phyloP scores from a whole-genome alignment of 805 yeast species.

The Yamadazyma olivae region DNA sequence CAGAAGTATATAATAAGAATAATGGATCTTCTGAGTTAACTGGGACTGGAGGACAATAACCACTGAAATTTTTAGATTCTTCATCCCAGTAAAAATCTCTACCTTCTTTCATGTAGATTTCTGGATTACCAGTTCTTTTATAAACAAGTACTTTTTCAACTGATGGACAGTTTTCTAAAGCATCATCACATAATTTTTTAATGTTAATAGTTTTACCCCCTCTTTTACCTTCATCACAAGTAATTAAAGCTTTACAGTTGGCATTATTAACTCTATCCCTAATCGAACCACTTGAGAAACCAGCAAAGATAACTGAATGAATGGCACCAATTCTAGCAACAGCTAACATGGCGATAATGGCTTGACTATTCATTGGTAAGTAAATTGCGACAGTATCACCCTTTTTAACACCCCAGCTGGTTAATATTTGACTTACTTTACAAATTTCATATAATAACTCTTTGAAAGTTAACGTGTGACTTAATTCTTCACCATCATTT shows the following conservation, averaged over 20 bases:
- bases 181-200: conserved; percentile 81
- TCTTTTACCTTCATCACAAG: conserved; percentile 79
- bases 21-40: conserved; percentile 80
- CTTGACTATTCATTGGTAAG: conserved; percentile 84
- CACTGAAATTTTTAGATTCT: conserved; percentile 61
- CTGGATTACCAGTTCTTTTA: conserved; percentile 66
- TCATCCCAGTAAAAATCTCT: conserved; percentile 80
- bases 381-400: conserved; percentile 87
- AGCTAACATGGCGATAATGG: conserved; percentile 71
- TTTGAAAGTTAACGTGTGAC: conserved; percentile 61
- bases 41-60: conserved; percentile 71
- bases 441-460: conserved; percentile 70
- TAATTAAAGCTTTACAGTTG: conserved; percentile 65
- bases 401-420: conserved; percentile 64
- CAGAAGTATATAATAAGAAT: conserved; percentile 79
- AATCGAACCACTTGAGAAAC: conserved; percentile 71
- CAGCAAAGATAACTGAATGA: conserved; percentile 85
- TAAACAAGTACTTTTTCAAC: conserved; percentile 70
- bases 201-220: conserved; percentile 82
- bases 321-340: conserved; percentile 79
- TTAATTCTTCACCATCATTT: conserved; percentile 73
- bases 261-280: conserved; percentile 74
- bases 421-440: conserved; percentile 66
- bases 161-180: conserved; percentile 60
- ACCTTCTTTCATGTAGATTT: conserved; percentile 46